Conservation (phyloP, 768 basidiomycete genomes). For the Amanita phalloides region DNA sequence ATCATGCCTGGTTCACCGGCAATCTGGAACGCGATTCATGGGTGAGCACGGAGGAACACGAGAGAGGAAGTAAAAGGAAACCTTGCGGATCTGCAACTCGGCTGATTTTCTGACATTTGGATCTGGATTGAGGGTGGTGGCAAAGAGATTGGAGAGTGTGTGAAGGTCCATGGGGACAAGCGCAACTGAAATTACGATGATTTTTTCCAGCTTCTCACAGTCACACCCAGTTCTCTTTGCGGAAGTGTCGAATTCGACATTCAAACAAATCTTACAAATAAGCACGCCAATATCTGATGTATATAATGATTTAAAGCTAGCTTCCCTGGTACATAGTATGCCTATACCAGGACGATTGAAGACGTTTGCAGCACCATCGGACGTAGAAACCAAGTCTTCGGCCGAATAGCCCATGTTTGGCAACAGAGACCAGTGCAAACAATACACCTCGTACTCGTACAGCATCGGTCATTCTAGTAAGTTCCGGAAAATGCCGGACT, state of each 20-base stretch:
- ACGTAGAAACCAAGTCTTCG: no score
- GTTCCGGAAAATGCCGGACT: neutral
- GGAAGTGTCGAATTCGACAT: no score
- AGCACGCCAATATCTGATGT: no score
- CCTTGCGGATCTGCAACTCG: conserved; percentile 85
- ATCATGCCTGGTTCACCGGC: conserved; percentile 75
- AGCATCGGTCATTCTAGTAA: neutral
- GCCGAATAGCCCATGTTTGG: neutral
- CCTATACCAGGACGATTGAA: no score
- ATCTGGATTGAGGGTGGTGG: conserved; percentile 72
- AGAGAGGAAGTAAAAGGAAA: conserved; percentile 15
- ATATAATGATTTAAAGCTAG: no score
- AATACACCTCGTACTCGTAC: no score
- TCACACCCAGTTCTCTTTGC: neutral
- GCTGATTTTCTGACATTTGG: conserved; percentile 80
- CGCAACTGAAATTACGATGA: neutral
- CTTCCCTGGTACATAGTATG: no score
- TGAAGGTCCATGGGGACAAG: conserved; percentile 47
- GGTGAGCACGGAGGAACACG: neutral
- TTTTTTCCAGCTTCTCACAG: conserved; percentile 6
- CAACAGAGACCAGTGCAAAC: neutral
- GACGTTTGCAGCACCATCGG: no score
- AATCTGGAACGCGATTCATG: conserved; percentile 34
- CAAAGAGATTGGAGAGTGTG: conserved; percentile 66
- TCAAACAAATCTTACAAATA: neutral